Evolutionary conservation across 192 early-diverging fungal species (phyloP), one percentile per base, ranked within the genome.

Genomic region (Phlyctochytrium arcticum): DNA sequence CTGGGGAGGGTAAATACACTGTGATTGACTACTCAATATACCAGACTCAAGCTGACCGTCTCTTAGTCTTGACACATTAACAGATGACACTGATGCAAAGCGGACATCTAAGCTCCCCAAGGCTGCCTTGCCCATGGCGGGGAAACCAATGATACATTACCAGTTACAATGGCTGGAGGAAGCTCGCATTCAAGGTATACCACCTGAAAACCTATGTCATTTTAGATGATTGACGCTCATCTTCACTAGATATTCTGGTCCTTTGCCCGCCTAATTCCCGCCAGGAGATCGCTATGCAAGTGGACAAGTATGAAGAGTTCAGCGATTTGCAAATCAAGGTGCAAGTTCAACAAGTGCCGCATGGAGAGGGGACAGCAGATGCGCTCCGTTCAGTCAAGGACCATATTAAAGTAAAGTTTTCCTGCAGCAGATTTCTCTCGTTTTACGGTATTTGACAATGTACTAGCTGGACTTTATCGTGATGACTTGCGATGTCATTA

Each of bases 111-210:
- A 61, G 8, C 23, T 89, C 65, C 94, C 97, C 47, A 98, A 99
- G 73, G 94, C 94, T 3, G 81, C 96, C 39, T 80, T 99, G 33
- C 97, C 97, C 3, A 77, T 98, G 35, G 94, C 89, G 1, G 96
- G 96, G 70, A 89, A 89, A 69, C 97, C 97, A 51, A 92, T 98
- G 87, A 85, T 99, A 63, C 86, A 88, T 66, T 94, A 99, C 68
- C 86, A 88, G 23, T 77, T 99, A 42, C 85, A 95, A 57, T 98
- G 97, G 95, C 81, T 99, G 3, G 94, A 97, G 68, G 76, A 79
- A 36, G 91, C 93, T 17, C 21, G 54, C 26, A 44, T 57, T 24
- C 64, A 66, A 44, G 53, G 64, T 66, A 21, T 5, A 17, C 37
- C n/a, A n/a, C n/a, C n/a, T n/a, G n/a, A 23, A 10, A 10, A n/a